phyloP scores from a whole-genome alignment of 1,284 basidiomycete species.

The Caloboletus firmus region DNA sequence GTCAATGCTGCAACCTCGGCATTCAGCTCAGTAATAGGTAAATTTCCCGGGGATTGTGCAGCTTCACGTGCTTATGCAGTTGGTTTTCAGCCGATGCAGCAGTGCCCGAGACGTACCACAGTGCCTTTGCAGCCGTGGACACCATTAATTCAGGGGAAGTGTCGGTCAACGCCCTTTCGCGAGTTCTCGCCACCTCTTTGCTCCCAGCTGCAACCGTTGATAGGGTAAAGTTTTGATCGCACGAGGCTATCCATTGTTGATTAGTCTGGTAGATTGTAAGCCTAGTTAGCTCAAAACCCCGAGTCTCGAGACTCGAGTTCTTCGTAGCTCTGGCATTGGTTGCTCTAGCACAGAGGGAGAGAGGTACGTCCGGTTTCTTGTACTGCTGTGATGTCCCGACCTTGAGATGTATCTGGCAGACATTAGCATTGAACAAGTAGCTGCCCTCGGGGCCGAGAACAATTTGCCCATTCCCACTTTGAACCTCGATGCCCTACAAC shows the following conservation, averaged over 20 bases:
- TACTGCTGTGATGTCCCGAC: slow-evolving; percentile 3
- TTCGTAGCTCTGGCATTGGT: slow-evolving; percentile 85
- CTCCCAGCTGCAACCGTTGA: slow-evolving; percentile 82
- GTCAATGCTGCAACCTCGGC: slow-evolving; percentile 47
- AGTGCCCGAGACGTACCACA: slow-evolving; percentile 76
- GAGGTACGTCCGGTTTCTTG: slow-evolving; percentile 48
- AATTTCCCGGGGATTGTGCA: slow-evolving; percentile 1
- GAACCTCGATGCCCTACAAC: slow-evolving; percentile 57
- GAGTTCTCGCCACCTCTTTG: slow-evolving; percentile 72
- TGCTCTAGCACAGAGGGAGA: slow-evolving; percentile 78
- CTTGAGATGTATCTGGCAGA: slow-evolving; percentile 44
- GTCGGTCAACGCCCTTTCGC: slow-evolving; percentile 78
- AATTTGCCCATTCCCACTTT: slow-evolving; percentile 68
- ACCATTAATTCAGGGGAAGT: slow-evolving; percentile 65
- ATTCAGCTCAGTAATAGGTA: slow-evolving; percentile 72
- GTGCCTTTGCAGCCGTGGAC: slow-evolving; percentile 73
- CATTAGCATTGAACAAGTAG: slow-evolving; percentile 79
- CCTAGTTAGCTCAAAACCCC: slow-evolving; percentile 71
- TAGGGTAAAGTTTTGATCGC: slow-evolving; percentile 49
- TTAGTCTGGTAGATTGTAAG: slow-evolving; percentile 66
- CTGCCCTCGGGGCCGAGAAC: slow-evolving; percentile 68
- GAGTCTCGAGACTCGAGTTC: slow-evolving; percentile 83
- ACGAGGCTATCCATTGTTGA: slow-evolving; percentile 11
- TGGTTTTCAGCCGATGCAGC: slow-evolving; percentile 61
- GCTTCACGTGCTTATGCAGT: slow-evolving; percentile 11